These are phyloP conservation scores for Blastocystis sp. DNA, from an alignment of 352 stramenopile species.

Conservation along the genomic window DNA sequence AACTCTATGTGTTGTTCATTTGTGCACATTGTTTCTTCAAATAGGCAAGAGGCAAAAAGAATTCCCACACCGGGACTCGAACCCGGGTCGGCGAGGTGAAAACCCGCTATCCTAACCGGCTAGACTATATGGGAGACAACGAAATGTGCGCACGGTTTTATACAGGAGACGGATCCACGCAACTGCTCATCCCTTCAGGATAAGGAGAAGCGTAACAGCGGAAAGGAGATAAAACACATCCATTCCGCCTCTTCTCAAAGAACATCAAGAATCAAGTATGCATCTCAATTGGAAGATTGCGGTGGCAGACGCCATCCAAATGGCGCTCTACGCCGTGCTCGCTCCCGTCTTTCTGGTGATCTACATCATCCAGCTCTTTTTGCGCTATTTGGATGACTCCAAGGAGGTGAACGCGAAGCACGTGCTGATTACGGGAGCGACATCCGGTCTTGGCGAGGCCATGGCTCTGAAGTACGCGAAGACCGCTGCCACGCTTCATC, in stretches of 20 bases:
- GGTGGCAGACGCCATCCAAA: neutral
- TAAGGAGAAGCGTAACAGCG: too few relatives aligned
- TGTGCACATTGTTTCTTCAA: too few relatives aligned
- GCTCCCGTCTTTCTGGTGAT: slow-evolving; percentile 6
- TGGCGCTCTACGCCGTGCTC: neutral
- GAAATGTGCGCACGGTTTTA: neutral
- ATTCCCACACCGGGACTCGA: slow-evolving; percentile 70
- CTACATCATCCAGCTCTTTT: neutral
- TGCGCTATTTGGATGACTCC: slow-evolving; percentile 18
- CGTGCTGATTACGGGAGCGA: slow-evolving; percentile 42
- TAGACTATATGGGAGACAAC: slow-evolving; percentile 68
- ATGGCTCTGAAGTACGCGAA: slow-evolving; percentile 21
- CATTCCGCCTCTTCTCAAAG: too few relatives aligned
- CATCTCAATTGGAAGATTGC: neutral
- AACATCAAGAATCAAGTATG: neutral
- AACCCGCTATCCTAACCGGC: slow-evolving; percentile 70
- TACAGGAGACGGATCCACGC: too few relatives aligned
- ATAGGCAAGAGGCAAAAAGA: slow-evolving; percentile 17
- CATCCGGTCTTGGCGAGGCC: slow-evolving; percentile 10
- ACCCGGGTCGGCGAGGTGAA: slow-evolving; percentile 71
- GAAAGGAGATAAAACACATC: too few relatives aligned
- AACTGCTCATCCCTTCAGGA: too few relatives aligned
- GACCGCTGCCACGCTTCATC: neutral
- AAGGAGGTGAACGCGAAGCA: slow-evolving; percentile 21
- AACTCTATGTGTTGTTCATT: neutral